Conservation (phyloP, 768 basidiomycete species). For the Serendipita vermifera region DNA sequence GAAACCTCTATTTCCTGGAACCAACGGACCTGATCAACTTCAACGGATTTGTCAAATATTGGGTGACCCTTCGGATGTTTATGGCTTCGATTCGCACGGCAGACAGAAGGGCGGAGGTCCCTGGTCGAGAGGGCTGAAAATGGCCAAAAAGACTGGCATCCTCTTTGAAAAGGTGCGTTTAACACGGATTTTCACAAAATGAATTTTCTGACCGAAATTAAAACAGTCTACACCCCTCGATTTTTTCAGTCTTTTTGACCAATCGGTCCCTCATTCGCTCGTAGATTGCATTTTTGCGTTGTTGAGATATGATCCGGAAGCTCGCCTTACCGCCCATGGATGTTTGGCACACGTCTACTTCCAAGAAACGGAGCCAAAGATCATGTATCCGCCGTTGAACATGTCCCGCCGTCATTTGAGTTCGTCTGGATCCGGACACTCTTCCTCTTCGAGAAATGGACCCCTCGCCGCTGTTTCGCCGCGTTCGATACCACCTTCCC, state of each 20-base stretch:
- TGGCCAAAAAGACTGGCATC: slow-evolving; percentile 79
- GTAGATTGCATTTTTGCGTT: slow-evolving; percentile 87
- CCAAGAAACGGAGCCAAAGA: slow-evolving; percentile 57
- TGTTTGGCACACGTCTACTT: slow-evolving; percentile 87
- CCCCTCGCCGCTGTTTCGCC: slow-evolving; percentile 30
- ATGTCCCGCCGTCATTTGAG: slow-evolving; percentile 14
- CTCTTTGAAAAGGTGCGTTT: slow-evolving; percentile 71
- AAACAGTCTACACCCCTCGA: slow-evolving; percentile 51
- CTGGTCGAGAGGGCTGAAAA: slow-evolving; percentile 74
- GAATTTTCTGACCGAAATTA: slow-evolving; percentile 14
- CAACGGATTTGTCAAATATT: slow-evolving; percentile 82
- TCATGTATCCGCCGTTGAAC: slow-evolving; percentile 50
- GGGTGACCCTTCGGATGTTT: slow-evolving; percentile 77
- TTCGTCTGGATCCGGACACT: slow-evolving; percentile 12
- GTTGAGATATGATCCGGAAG: slow-evolving; percentile 81
- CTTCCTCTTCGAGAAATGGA: slow-evolving; percentile 24
- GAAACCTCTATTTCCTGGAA: slow-evolving; percentile 89
- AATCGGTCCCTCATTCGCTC: slow-evolving; percentile 60
- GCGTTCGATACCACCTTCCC: slow-evolving; percentile 35
- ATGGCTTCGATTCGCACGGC: slow-evolving; percentile 61
- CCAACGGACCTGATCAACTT: slow-evolving; percentile 86
- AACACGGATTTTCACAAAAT: slow-evolving; percentile 3
- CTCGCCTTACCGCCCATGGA: slow-evolving; percentile 71
- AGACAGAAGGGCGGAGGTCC: slow-evolving; percentile 70
- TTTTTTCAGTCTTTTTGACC: slow-evolving; percentile 62